Evolutionary conservation across 2,329 filamentous ascomycete genomes (phyloP), one percentile per base, ranked within the genome.

Genomic region (Xylaria sp.): DNA sequence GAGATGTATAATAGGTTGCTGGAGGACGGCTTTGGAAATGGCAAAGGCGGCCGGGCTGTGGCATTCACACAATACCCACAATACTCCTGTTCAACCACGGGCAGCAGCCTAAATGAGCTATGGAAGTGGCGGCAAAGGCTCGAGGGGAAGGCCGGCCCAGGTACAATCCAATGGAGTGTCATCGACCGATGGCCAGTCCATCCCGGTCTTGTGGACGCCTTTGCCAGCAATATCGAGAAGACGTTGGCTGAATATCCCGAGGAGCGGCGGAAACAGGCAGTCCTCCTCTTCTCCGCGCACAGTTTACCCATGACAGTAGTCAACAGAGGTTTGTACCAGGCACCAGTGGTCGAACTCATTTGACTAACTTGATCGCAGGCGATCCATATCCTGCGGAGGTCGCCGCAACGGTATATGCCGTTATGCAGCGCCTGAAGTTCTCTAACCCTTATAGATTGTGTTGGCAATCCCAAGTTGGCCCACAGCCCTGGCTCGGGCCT

Each of bases 21-120:
- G 27, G 89, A 89, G 7, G 96, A 99, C 78, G 96, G 96, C 0
- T 97, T 98, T 78, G 95, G 94, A 11, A 89, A 90, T 61, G 94
- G 95, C 4, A 93, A 89, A 69, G 94, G 94, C n/a, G 95, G 95
- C 2, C 88, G 96, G 67, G 96, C 97, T 1, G 94, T 99, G 4
- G 96, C 96, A 1, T 99, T 99, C 78, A 98, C 95, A 32, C 96
- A 99, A 81, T 99, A 99, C 76, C 96, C 96, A 1, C 96, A 99
- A 79, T 99, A 99, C 81, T 97, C 93, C 21, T 99, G 97, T 83
- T 97, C 94, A 21, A 99, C 96, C 1, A 99, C 96, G 0, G 96
- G 96, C 24, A 97, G 93, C 80, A 97, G 93, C 70, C 82, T 99
- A 65, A 99, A 99, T 77, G 96, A 99, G 82, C 83, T 99, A 42